A percentile compares a stretch with the other conserved stretches of the same genome.
These are phyloP conservation scores for Magnolia kwangsiensis DNA, from an alignment of 164 flowering plant species.

Conservation along the genomic window DNA sequence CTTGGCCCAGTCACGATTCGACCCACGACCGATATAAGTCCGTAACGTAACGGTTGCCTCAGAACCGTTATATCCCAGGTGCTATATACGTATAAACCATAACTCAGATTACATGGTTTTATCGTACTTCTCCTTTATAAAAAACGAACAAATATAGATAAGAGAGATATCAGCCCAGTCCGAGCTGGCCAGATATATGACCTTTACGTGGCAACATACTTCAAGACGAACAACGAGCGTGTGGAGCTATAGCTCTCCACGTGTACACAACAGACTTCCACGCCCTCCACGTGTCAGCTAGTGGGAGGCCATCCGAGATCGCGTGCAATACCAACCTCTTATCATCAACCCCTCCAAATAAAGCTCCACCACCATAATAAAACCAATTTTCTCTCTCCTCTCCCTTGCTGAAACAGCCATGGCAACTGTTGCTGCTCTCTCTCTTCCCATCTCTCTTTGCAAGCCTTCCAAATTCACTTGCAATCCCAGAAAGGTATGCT, in stretches of 20 bases:
- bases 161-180: conserved; percentile 8
- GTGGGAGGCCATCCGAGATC: conserved; percentile 55
- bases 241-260: conserved; percentile 53
- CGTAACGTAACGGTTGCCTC: no score
- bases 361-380: conserved; percentile 20
- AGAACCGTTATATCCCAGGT: no score
- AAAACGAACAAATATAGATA: conserved; percentile 1
- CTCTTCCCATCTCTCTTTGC: conserved; percentile 45
- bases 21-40: no score
- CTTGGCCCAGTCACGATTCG: no score
- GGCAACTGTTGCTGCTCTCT: conserved; percentile 49
- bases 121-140: no score
- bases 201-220: conserved; percentile 1
- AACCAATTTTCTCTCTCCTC: conserved; percentile 9
- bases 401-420: conserved; percentile 40
- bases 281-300: conserved; percentile 52
- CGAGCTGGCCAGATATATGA: conserved; percentile 25
- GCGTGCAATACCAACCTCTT: conserved; percentile 61
- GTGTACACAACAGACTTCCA: conserved; percentile 22
- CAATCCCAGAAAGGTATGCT: conserved; percentile 47
- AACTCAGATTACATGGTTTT: no score
- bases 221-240: conserved; percentile 17
- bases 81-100: no score
- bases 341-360: conserved; percentile 33
- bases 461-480: conserved; percentile 28